phyloP scores from a whole-genome alignment of 2,329 filamentous ascomycete genomes.

The Penicillium palitans region DNA sequence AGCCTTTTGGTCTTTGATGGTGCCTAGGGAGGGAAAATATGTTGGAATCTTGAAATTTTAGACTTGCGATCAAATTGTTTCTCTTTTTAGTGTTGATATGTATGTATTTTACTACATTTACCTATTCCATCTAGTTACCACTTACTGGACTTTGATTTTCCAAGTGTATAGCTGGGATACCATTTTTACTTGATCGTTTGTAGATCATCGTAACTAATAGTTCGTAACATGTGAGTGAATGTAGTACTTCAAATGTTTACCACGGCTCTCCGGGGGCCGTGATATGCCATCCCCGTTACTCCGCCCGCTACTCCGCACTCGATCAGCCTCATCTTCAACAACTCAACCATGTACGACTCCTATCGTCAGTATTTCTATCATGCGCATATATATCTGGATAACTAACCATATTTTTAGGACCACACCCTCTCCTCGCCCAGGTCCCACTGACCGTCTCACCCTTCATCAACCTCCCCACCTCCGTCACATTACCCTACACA shows the following conservation, averaged over 20 bases:
- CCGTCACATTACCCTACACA: constrained; percentile 90
- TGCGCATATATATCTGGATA: neutral
- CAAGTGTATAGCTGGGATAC: too few species aligned
- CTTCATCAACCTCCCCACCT: constrained; percentile 84
- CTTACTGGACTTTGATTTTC: neutral
- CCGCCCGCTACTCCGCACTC: constrained; percentile 12
- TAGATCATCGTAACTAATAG: neutral
- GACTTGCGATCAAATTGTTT: neutral
- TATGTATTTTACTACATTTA: neutral
- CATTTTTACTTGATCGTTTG: too few species aligned
- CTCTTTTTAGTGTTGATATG: neutral
- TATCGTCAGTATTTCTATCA: constrained; percentile 37
- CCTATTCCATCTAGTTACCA: neutral
- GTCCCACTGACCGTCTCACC: constrained; percentile 91
- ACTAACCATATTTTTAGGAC: constrained; percentile 50
- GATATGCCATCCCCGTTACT: neutral
- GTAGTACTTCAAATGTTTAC: neutral
- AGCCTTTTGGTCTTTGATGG: neutral
- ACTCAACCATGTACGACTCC: constrained; percentile 46
- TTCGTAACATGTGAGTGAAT: neutral
- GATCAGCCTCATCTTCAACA: neutral
- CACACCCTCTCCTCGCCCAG: constrained; percentile 87
- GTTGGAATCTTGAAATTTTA: neutral
- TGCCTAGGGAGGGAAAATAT: neutral
- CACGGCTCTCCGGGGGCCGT: neutral